Base-by-base conservation (phyloP, 768 basidiomycete genomes). In the Sarcomyxa edulis region DNA sequence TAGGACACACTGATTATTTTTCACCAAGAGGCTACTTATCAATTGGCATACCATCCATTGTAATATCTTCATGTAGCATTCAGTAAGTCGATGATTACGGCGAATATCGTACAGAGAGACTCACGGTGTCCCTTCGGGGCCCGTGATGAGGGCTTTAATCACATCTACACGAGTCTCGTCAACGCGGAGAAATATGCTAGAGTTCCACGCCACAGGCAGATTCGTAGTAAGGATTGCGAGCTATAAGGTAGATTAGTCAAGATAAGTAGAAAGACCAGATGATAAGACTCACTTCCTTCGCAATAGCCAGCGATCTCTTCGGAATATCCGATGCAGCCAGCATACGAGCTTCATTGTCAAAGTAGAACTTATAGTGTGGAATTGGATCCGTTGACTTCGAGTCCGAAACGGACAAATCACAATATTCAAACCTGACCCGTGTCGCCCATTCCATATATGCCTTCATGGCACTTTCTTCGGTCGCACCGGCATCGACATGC, bases 161-260 rank as follows among this genome's bases (percentile, higher is more conserved):
- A 94, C 73, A 54, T 93, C 92, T 10, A 93, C 89, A 9, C 92
- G 78, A 11, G 76, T 82, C 64, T 96, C 94, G 55, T 97, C 94
- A 4, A 95, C 92, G 36, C 87, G 76, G 42, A 97, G 62, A 64
- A 95, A 96, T 47, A 97, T 83, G 1, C 90, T 94, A 4, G 93
- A 95, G 51, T 91, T 81, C 88, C 91, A 96, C 5, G 89, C 84
- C 10, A 91, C 83, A n/a, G 94, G 94, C 18, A 97, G 67, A 54
- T 92, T 94, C 8, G 91, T 93, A 2, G 92, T 92, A 37, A 97
- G 72, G 26, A 94, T 89, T 2, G 94, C 92, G 44, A 96, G 80
- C 90, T 92, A 46, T 27, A 11, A 9, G 25, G 15, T 24, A 23
- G 21, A n/a, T 35, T 24, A 37, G 39, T 34, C 34, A 37, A n/a